Evolutionary conservation across 441 rosid genomes (phyloP).

Genomic region (Breynia disticha): DNA sequence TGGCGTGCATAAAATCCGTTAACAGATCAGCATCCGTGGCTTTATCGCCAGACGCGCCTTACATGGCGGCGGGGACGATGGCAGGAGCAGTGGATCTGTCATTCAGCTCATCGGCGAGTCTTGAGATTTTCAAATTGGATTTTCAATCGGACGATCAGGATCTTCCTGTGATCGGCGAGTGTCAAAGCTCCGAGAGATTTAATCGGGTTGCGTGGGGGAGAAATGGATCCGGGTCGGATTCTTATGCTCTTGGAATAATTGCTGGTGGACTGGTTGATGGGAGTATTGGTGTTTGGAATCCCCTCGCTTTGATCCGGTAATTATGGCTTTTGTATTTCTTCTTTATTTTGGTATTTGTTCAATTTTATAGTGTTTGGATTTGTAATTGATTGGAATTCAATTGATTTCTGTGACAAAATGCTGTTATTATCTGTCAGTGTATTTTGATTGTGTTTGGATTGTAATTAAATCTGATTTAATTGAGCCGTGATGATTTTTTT

Average conservation of each 20-base stretch:
- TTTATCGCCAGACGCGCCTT: slow-evolving; percentile 82
- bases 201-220: slow-evolving; percentile 89
- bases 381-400: too few species aligned
- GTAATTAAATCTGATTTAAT: not conserved
- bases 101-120: slow-evolving; percentile 86
- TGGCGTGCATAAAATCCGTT: slow-evolving; percentile 90
- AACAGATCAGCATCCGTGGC: slow-evolving; percentile 92
- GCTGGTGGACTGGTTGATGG: slow-evolving; percentile 99
- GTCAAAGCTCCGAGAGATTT: slow-evolving; percentile 87
- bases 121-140: slow-evolving; percentile 93
- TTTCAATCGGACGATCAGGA: slow-evolving; percentile 88
- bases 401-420: too few species aligned
- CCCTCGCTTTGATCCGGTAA: slow-evolving; percentile 68
- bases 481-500: not conserved
- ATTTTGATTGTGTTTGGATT: too few species aligned
- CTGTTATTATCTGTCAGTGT: too few species aligned
- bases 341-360: not conserved
- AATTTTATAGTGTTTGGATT: not conserved
- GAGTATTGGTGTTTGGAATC: slow-evolving; percentile 84
- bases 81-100: slow-evolving; percentile 97
- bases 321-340: not conserved
- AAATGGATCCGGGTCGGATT: slow-evolving; percentile 76
- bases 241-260: slow-evolving; percentile 67
- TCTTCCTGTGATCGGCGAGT: slow-evolving; percentile 64
- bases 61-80: slow-evolving; percentile 99